Base-by-base conservation (phyloP, 805 yeast genomes). In the Saturnispora zaruensis region DNA sequence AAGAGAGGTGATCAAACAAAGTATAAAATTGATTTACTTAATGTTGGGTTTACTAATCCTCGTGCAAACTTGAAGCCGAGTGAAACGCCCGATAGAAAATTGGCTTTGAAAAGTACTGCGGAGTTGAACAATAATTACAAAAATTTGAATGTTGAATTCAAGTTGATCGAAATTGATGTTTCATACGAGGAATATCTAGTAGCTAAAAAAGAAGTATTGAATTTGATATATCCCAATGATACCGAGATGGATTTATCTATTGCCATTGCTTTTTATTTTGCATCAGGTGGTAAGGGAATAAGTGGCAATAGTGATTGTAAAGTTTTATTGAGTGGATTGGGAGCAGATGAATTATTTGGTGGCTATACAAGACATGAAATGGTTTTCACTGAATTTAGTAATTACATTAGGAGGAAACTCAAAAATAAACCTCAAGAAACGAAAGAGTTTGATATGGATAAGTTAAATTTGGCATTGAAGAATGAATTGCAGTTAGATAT, bases 201-300 rank as follows among this genome's bases (percentile, higher is more conserved):
- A 2, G 76, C 76, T 34, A 75, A 74, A 46, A 65, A 69, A 1
- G 63, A 68, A 3, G 95, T 91, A 0, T 65, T 72, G 41, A 68
- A 74, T 24, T 68, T 91, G 41, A 93, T 93, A 75, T 81, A 73
- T 59, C 99, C 99, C 0, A 79, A 81, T 52, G 74, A 77, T 41
- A 89, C 96, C 0, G 98, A 89, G 55, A 93, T 93, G 98, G 99
- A 93, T 64, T 67, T 89, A 21, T 86, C 96, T 1, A 93, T 93
- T 46, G 97, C 97, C 1, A 79, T 91, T 53, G 99, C 99, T 0
- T 93, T 93, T 60, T 89, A 82, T 62, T 93, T 89, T 68, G 97
- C 98, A 0, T 76, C 96, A 2, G 71, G 78, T 53, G 86, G 85
- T 7, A 45, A 54, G 7, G 80, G 84, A 0, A 57, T 50, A 20